These are phyloP conservation scores for Ceratobasidium sp. DNA, from an alignment of 1,284 basidiomycete species.

Conservation along the genomic window DNA sequence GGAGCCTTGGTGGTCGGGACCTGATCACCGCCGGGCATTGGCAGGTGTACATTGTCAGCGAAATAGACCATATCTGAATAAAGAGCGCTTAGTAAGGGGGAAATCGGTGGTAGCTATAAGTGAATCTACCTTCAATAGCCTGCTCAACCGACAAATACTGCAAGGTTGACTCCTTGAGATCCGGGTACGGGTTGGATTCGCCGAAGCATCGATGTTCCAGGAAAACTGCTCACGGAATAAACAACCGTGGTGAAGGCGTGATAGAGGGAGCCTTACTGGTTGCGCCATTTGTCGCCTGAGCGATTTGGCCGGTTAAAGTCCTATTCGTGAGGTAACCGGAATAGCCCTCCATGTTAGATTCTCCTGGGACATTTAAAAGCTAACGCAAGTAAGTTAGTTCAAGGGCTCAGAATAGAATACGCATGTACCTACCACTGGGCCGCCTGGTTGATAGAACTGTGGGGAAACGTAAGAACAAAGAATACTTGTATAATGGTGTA, in stretches of 20 bases:
- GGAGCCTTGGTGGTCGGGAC: conserved; percentile 71
- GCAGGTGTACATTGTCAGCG: conserved; percentile 72
- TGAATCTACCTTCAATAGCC: conserved; percentile 47
- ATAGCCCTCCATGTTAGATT: conserved; percentile 39
- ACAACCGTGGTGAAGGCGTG: conserved; percentile 53
- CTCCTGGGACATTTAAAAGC: conserved; percentile 32
- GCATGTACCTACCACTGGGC: conserved; percentile 73
- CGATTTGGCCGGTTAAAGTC: conserved; percentile 71
- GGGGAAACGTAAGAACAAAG: conserved; percentile 35
- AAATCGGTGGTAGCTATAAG: not conserved
- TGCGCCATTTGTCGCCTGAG: conserved; percentile 74
- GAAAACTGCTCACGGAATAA: not conserved
- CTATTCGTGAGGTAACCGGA: conserved; percentile 49
- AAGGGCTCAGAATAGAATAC: not conserved
- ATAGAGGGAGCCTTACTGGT: conserved; percentile 64
- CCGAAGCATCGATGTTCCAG: conserved; percentile 67
- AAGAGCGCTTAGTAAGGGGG: conserved; percentile 52
- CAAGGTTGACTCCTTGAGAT: conserved; percentile 72
- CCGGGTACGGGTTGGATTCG: conserved; percentile 68
- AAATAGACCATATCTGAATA: conserved; percentile 78
- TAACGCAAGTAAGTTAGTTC: conserved; percentile 4
- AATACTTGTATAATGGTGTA: not conserved
- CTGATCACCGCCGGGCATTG: conserved; percentile 73
- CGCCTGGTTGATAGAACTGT: conserved; percentile 62
- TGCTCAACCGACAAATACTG: conserved; percentile 75